phyloP scores from a whole-genome alignment of 2,329 filamentous ascomycete genomes.

The Cercospora citrullina region DNA sequence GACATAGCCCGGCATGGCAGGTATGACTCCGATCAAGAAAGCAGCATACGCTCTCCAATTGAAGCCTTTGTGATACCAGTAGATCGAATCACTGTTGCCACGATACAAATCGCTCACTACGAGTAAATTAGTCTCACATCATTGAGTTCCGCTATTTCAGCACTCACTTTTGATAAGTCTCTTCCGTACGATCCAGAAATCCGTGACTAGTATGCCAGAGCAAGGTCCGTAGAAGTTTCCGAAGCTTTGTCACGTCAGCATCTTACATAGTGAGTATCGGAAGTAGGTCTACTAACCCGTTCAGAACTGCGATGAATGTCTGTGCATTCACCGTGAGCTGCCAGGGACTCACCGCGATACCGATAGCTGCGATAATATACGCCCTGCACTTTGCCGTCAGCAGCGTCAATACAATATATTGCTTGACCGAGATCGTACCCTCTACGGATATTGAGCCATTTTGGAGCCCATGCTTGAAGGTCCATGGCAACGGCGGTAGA shows the following conservation, averaged over 20 bases:
- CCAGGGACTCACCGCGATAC: constrained; percentile 32
- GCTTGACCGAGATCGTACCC: not conserved
- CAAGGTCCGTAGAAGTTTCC: constrained; percentile 35
- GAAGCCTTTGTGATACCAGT: constrained; percentile 33
- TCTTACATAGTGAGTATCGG: no score
- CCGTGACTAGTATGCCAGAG: constrained; percentile 32
- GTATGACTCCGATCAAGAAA: constrained; percentile 26
- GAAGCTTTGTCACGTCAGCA: constrained; percentile 19
- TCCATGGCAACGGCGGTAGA: constrained; percentile 34
- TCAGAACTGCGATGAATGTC: constrained; percentile 35
- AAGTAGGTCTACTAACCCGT: no score
- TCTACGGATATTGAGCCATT: constrained; percentile 29
- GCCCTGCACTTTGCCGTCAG: constrained; percentile 7
- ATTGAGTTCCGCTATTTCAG: no score
- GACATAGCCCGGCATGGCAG: constrained; percentile 22
- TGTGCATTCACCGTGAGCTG: constrained; percentile 29
- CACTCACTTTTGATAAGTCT: constrained; percentile 27
- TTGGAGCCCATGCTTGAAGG: constrained; percentile 31
- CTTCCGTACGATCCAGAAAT: constrained; percentile 34
- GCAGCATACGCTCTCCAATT: constrained; percentile 33
- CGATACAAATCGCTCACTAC: constrained; percentile 34
- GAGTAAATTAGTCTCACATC: no score
- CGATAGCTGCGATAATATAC: constrained; percentile 32
- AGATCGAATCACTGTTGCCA: constrained; percentile 27
- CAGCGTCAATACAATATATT: no score